Base-by-base conservation (phyloP, 495 filamentous ascomycete species). In the Xylaria intraflava region DNA sequence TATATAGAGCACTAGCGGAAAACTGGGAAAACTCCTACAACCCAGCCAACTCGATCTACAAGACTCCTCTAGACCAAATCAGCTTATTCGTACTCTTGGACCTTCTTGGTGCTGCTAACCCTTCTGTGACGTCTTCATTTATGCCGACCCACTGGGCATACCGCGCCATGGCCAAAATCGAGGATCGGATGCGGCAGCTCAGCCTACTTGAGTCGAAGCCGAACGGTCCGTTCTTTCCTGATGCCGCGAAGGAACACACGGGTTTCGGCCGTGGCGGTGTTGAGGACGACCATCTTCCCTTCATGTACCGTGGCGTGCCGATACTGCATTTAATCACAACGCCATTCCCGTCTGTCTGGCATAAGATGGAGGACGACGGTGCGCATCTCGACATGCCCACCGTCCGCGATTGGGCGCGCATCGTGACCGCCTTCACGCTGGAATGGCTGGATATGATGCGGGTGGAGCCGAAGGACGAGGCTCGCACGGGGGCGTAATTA, bases 371-470 rank as follows among this genome's bases (percentile, higher is more conserved):
- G 0, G 93, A 98, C 66, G 87, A 96, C 61, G 93, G 80, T 1
- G 84, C 83, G 51, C 89, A 97, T 73, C 65, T 98, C 43, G 90
- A 98, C 70, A 69, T 86, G 60, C 76, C 82, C 11, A 95, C 89
- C 0, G 83, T 91, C 29, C 79, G 88, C 64, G 93, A 98, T 64
- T 98, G 93, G 93, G 80, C 85, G 43, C 78, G 77, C 57, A 80
- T 98, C 16, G 66, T 88, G 26, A 85, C 86, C 6, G 90, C 83
- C 3, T 98, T 97, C 77, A 80, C 85, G 38, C 87, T 84, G 0
- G 93, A 96, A 68, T 97, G 90, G 89, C 82, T 98, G 83, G 93
- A 94, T 51, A 63, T 96, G 56, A 90, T 93, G 53, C 85, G 83
- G 2, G 83, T 78, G 45, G 71, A 91, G 27, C 61, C 64, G 20